phyloP scores from a whole-genome alignment of 805 yeast species.

The Ogataea degrootiae region DNA sequence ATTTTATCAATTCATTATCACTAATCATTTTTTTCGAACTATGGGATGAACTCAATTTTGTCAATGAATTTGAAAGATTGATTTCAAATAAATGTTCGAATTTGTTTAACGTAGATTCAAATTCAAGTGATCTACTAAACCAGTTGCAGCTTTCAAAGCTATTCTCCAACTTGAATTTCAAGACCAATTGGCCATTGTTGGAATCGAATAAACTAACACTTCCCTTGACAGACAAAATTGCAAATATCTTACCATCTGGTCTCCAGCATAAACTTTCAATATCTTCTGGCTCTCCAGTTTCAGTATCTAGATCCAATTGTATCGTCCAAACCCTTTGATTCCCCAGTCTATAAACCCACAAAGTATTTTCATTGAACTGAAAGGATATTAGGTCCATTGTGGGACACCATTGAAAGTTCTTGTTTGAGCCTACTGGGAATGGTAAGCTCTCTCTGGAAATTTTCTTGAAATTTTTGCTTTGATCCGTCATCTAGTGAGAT shows the following conservation, averaged over 20 bases:
- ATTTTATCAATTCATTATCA: constrained; percentile 18
- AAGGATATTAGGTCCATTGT: constrained; percentile 31
- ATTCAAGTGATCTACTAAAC: constrained; percentile 14
- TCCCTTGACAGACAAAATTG: constrained; percentile 21
- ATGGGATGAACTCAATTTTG: constrained; percentile 20
- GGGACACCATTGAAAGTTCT: constrained; percentile 28
- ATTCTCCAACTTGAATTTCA: constrained; percentile 12
- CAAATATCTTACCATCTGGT: constrained; percentile 30
- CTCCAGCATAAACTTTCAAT: constrained; percentile 24
- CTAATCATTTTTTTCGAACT: constrained; percentile 17
- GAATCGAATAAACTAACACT: constrained; percentile 25
- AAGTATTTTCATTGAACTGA: constrained; percentile 22
- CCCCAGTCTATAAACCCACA: constrained; percentile 29
- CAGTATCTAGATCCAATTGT: constrained; percentile 17
- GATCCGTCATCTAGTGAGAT: not conserved
- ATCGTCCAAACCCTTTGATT: constrained; percentile 32
- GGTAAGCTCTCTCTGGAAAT: constrained; percentile 15
- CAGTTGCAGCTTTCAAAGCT: constrained; percentile 17
- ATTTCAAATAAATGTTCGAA: constrained; percentile 18
- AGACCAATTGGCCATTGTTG: constrained; percentile 23
- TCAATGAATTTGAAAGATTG: constrained; percentile 22
- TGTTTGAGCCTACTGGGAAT: constrained; percentile 13
- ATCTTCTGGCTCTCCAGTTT: constrained; percentile 2
- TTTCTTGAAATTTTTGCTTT: not conserved
- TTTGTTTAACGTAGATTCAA: constrained; percentile 6